Evolutionary conservation across 495 filamentous ascomycete genomes (phyloP).

Genomic region (Neurospora terricola): DNA sequence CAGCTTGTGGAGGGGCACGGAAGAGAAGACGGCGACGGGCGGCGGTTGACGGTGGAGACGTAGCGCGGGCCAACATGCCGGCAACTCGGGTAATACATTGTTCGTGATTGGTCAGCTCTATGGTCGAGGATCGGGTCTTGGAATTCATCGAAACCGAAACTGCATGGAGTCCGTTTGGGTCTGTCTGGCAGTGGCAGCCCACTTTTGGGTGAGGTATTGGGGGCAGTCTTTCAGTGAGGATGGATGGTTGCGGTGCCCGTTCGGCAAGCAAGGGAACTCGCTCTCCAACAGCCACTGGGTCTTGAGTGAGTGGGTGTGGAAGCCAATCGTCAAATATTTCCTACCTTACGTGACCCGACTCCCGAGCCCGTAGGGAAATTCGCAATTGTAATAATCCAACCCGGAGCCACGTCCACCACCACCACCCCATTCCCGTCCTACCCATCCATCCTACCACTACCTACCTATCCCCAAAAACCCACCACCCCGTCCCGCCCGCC

Average conservation of each 20-base stretch:
- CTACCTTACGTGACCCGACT: background rate
- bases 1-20: background rate
- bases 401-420: background rate
- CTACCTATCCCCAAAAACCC: slow-evolving; percentile 11
- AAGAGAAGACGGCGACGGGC: background rate
- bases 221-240: background rate
- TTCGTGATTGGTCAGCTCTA: slow-evolving; percentile 14
- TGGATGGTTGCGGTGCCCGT: background rate
- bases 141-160: slow-evolving; percentile 6
- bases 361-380: background rate
- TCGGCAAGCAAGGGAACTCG: background rate
- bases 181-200: background rate
- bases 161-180: background rate
- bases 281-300: background rate
- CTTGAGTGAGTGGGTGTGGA: background rate
- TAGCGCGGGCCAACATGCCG: slow-evolving; percentile 13
- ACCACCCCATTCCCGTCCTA: background rate
- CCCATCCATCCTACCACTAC: background rate
- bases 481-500: slow-evolving; percentile 5
- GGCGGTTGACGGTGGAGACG: background rate
- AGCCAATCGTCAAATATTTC: slow-evolving; percentile 16
- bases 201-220: background rate
- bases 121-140: slow-evolving; percentile 12
- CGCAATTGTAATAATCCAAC: background rate
- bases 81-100: slow-evolving; percentile 24